These are phyloP conservation scores for Euclidium syriacum DNA, from an alignment of 345 rosid genomes.

Conservation along the genomic window DNA sequence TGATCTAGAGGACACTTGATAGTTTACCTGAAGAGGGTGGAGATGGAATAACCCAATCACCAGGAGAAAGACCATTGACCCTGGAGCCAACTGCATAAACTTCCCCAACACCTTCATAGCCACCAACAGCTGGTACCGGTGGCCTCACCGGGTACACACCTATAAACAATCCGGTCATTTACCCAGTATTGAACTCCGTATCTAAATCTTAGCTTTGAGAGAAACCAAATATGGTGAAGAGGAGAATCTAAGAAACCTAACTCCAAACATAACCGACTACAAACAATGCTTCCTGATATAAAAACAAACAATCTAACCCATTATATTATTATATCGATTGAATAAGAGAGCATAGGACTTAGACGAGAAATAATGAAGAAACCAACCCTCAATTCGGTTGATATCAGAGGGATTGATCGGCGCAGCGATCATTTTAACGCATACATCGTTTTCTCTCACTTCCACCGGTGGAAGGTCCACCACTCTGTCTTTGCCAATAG, in stretches of 20 bases:
- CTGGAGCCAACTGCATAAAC: constrained; percentile 65
- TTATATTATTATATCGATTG: neutral
- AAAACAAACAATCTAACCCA: neutral
- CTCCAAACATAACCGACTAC: no score
- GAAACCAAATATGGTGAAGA: neutral
- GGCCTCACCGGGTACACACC: constrained; percentile 96
- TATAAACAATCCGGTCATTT: constrained; percentile 15
- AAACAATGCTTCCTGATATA: no score
- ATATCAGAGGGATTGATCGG: constrained; percentile 93
- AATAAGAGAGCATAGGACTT: neutral
- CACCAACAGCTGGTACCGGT: constrained; percentile 82
- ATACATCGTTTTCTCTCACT: constrained; percentile 69
- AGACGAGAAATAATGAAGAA: neutral
- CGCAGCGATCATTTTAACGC: constrained; percentile 84
- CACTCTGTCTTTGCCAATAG: constrained; percentile 31
- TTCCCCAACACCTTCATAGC: constrained; percentile 91
- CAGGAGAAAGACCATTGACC: constrained; percentile 54
- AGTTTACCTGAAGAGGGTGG: constrained; percentile 73
- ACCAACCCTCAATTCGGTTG: constrained; percentile 91
- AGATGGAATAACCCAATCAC: constrained; percentile 86
- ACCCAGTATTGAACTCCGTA: neutral
- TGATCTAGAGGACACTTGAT: neutral
- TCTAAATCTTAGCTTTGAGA: neutral
- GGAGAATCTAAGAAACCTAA: no score
- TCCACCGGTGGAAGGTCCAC: constrained; percentile 65